phyloP scores from a whole-genome alignment of 1,284 basidiomycete genomes.

The Jaminaea rosea region DNA sequence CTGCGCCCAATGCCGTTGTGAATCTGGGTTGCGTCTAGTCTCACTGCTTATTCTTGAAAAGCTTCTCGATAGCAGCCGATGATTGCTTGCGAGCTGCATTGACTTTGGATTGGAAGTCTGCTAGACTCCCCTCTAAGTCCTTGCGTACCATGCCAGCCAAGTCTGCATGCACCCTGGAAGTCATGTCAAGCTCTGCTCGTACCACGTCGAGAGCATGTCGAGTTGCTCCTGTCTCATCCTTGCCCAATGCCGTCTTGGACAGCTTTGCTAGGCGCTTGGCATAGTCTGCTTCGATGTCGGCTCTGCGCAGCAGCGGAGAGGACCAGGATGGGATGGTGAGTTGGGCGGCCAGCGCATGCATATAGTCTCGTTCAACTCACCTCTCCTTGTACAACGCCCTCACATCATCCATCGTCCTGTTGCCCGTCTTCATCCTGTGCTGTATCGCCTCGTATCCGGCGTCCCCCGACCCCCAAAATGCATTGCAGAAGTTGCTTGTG shows the following conservation, averaged over 20 bases:
- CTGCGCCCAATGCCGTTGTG: too few relatives aligned
- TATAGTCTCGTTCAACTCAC: constrained; percentile 9
- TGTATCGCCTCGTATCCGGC: constrained; percentile 82
- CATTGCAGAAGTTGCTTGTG: constrained; percentile 75
- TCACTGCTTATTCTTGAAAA: constrained; percentile 41
- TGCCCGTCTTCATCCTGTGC: constrained; percentile 72
- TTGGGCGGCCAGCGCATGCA: background rate
- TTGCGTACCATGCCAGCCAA: constrained; percentile 66
- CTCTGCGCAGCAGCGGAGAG: constrained; percentile 53
- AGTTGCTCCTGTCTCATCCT: constrained; percentile 83
- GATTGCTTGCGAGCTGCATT: constrained; percentile 2
- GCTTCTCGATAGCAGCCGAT: constrained; percentile 26
- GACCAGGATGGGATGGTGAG: background rate
- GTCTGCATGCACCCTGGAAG: constrained; percentile 61
- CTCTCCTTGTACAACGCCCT: constrained; percentile 79
- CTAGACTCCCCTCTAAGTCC: constrained; percentile 59
- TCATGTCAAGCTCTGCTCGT: constrained; percentile 72
- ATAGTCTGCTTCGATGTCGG: constrained; percentile 87
- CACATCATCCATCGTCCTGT: constrained; percentile 81
- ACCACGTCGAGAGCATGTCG: constrained; percentile 68
- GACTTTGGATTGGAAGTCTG: constrained; percentile 27
- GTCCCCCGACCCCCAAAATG: constrained; percentile 72
- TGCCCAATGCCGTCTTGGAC: constrained; percentile 66
- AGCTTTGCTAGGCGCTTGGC: constrained; percentile 76
- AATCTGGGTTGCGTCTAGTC: too few relatives aligned